Evolutionary conservation across 306 rosid genomes (phyloP).

Genomic region (Albizia julibrissin): DNA sequence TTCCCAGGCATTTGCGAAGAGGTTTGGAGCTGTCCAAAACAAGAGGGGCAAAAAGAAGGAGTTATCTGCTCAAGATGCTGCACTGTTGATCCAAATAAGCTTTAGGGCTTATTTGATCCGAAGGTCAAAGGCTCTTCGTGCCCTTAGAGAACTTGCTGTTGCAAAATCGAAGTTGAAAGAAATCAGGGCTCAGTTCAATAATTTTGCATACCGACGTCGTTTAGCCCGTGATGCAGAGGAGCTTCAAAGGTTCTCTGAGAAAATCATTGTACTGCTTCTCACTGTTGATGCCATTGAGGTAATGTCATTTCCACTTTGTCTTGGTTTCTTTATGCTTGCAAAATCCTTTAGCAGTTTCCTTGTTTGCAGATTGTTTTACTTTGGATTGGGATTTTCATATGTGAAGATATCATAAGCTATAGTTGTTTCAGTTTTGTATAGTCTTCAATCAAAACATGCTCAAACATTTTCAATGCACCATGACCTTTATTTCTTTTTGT

Average conservation of each 20-base stretch:
- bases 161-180: conserved; percentile 73
- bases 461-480: not conserved
- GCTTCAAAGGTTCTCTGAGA: conserved; percentile 68
- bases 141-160: conserved; percentile 64
- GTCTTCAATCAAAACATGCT: not conserved
- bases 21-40: conserved; percentile 42
- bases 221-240: conserved; percentile 55
- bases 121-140: conserved; percentile 67
- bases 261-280: conserved; percentile 67
- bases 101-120: conserved; percentile 71
- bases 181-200: conserved; percentile 56
- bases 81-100: conserved; percentile 55
- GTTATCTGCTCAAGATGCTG: conserved; percentile 72
- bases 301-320: not conserved
- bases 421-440: not conserved
- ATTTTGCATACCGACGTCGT: conserved; percentile 51
- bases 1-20: conserved; percentile 62
- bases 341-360: not conserved
- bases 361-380: not conserved
- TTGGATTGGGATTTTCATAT: not conserved
- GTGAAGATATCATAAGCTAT: not conserved
- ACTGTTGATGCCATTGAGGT: conserved; percentile 80
- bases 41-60: conserved; percentile 65
- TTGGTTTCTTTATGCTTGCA: not conserved
- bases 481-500: not conserved